Evolutionary conservation across 495 filamentous ascomycete species (phyloP).

Genomic region (Lasiosphaeria miniovina): DNA sequence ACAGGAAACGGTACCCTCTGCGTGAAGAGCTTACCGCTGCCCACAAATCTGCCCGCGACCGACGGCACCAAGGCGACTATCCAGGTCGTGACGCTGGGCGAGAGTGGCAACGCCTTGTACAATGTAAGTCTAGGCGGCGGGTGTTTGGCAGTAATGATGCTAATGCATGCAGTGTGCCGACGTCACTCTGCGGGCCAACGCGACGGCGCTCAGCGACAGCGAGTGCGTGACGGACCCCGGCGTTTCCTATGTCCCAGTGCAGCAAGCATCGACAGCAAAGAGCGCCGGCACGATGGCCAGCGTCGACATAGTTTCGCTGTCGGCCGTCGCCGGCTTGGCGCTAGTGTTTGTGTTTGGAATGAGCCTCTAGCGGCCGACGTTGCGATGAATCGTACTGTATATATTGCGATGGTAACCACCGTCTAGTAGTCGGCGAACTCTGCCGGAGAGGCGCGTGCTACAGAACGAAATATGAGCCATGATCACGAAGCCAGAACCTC

Average conservation of each 20-base stretch:
- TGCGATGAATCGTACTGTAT: not conserved
- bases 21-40: conserved; percentile 46
- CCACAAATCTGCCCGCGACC: conserved; percentile 33
- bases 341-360: conserved; percentile 46
- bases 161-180: conserved; percentile 55
- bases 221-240: conserved; percentile 49
- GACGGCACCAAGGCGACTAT: conserved; percentile 54
- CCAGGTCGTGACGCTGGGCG: conserved; percentile 55
- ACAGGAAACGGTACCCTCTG: conserved; percentile 62
- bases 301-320: conserved; percentile 37
- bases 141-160: no score
- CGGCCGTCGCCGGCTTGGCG: conserved; percentile 52
- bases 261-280: conserved; percentile 12
- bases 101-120: conserved; percentile 52
- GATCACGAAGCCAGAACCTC: not conserved
- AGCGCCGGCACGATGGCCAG: conserved; percentile 15
- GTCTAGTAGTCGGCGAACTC: no score
- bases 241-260: conserved; percentile 20
- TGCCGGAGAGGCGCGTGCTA: no score
- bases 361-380: conserved; percentile 19
- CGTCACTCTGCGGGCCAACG: conserved; percentile 52
- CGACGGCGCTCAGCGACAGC: conserved; percentile 34
- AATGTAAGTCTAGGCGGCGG: conserved; percentile 47
- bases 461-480: not conserved
- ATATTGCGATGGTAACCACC: not conserved